Conservation (phyloP, 768 basidiomycete genomes). For the Leccinum barrowsii region DNA sequence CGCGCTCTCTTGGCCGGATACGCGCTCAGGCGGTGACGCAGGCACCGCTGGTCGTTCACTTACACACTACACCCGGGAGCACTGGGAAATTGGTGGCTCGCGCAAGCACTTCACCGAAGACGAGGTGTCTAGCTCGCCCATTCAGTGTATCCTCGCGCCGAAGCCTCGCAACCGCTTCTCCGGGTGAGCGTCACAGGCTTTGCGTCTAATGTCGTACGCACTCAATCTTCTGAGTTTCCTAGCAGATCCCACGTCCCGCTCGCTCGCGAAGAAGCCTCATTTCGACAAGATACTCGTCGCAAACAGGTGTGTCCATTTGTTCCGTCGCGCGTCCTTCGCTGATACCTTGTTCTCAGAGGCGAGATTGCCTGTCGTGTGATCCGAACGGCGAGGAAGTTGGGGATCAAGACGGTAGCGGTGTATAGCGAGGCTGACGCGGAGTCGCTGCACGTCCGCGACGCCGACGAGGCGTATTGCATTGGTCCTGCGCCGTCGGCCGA, state of each 20-base stretch:
- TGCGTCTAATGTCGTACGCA: not conserved
- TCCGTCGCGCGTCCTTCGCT: not conserved
- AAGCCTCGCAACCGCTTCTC: conserved; percentile 15
- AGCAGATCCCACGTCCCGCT: conserved; percentile 1
- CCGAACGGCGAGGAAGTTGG: conserved; percentile 81
- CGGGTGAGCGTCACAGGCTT: conserved; percentile 13
- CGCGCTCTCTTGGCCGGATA: conserved; percentile 24
- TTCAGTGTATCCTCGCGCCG: not conserved
- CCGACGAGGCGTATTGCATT: conserved; percentile 89
- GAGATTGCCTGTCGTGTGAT: conserved; percentile 97
- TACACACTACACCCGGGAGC: conserved; percentile 7
- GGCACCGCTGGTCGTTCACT: conserved; percentile 4
- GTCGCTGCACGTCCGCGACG: conserved; percentile 79
- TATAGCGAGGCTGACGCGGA: conserved; percentile 84
- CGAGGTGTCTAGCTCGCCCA: not conserved
- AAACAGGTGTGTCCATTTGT: conserved; percentile 51
- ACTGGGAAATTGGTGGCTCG: conserved; percentile 6
- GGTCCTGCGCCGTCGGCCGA: conserved; percentile 87
- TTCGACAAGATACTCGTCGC: conserved; percentile 93
- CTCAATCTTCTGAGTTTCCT: not conserved
- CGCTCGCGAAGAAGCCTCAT: conserved; percentile 42
- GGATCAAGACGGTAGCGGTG: conserved; percentile 89
- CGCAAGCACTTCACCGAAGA: conserved; percentile 1
- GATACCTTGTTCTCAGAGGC: conserved; percentile 48
- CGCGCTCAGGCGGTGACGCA: conserved; percentile 12